phyloP scores from a whole-genome alignment of 805 yeast species.

The Metschnikowia amazonensis region DNA sequence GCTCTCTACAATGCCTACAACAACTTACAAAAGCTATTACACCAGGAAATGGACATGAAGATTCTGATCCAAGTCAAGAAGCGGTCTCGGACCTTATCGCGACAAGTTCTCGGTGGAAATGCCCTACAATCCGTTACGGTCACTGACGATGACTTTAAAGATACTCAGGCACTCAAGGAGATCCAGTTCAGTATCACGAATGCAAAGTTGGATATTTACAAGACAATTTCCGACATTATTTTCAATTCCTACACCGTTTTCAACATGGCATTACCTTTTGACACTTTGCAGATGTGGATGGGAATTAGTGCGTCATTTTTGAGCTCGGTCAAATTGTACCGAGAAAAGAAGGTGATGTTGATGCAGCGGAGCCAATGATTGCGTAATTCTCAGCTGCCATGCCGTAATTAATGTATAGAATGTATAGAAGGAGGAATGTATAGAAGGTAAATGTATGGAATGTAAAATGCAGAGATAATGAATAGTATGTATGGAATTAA shows the following conservation, averaged over 20 bases:
- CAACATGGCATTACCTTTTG: slow-evolving; percentile 28
- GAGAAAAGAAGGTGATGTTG: slow-evolving; percentile 29
- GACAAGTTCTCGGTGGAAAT: slow-evolving; percentile 32
- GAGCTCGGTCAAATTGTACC: slow-evolving; percentile 35
- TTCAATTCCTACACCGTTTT: slow-evolving; percentile 43
- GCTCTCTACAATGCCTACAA: slow-evolving; percentile 51
- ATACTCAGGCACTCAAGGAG: slow-evolving; percentile 25
- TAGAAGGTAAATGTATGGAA: too few relatives aligned
- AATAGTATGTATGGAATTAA: too few relatives aligned
- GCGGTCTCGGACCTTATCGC: slow-evolving; percentile 45
- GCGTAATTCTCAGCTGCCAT: not conserved
- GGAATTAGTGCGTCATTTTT: slow-evolving; percentile 40
- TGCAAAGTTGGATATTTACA: slow-evolving; percentile 37
- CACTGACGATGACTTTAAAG: slow-evolving; percentile 21
- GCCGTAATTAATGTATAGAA: too few relatives aligned
- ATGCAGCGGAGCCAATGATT: not conserved
- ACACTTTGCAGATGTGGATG: slow-evolving; percentile 44
- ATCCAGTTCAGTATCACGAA: slow-evolving; percentile 36
- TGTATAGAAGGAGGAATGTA: too few relatives aligned
- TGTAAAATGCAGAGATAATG: too few relatives aligned
- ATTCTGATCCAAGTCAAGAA: slow-evolving; percentile 61
- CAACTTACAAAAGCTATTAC: slow-evolving; percentile 39
- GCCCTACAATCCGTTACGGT: slow-evolving; percentile 10
- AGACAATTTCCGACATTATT: slow-evolving; percentile 36
- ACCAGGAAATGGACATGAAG: slow-evolving; percentile 49